phyloP scores from a whole-genome alignment of 371 early-diverging fungal genomes.

The Gilbertella persicaria region DNA sequence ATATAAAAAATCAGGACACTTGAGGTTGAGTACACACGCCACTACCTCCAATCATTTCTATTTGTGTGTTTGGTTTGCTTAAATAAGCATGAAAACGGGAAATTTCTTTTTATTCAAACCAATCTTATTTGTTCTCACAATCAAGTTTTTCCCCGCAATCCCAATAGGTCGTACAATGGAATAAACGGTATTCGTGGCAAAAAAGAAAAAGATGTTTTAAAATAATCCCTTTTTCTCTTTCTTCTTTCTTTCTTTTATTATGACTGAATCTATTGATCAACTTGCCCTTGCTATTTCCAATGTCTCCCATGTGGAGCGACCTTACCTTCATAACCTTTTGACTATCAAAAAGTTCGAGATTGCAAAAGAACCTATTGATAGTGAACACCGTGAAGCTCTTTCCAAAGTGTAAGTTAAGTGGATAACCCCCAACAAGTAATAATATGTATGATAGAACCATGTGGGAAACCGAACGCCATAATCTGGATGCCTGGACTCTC shows the following conservation, averaged over 20 bases:
- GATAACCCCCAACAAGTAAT: too few species aligned
- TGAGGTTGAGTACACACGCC: too few species aligned
- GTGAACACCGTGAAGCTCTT: conserved; percentile 30
- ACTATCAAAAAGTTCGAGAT: conserved; percentile 28
- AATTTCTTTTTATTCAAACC: not conserved
- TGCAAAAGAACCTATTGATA: conserved; percentile 36
- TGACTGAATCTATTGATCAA: conserved; percentile 23
- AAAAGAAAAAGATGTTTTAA: not conserved
- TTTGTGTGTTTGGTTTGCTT: not conserved
- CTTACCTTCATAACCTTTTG: conserved; percentile 31
- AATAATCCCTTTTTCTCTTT: not conserved
- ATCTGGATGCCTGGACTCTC: conserved; percentile 39
- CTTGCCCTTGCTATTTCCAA: conserved; percentile 43
- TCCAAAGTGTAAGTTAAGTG: conserved; percentile 40
- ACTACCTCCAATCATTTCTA: not conserved
- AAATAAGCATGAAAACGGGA: not conserved
- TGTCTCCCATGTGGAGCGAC: conserved; percentile 40
- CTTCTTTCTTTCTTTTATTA: not conserved
- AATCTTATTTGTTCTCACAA: not conserved
- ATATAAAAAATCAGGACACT: too few species aligned
- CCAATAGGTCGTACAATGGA: not conserved
- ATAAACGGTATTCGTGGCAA: not conserved
- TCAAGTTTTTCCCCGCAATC: not conserved
- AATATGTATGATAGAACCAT: conserved; percentile 19
- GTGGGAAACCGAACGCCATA: conserved; percentile 33